phyloP scores from a whole-genome alignment of 306 rosid species.

The Leucaena leucocephala region DNA sequence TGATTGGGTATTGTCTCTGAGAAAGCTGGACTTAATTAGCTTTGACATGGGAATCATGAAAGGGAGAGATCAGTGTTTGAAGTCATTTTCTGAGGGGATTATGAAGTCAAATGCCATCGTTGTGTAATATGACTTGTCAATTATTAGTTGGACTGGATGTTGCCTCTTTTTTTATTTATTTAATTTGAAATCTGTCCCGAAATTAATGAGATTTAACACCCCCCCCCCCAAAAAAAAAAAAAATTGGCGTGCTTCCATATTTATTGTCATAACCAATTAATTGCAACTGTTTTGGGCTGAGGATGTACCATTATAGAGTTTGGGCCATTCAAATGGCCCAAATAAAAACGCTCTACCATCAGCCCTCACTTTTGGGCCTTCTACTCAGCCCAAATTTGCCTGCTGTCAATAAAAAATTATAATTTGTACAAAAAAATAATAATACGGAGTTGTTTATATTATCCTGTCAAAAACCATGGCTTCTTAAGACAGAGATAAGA shows the following conservation, averaged over 20 bases:
- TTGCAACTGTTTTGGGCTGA: neutral
- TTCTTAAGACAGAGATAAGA: too few species aligned
- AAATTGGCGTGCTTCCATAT: too few species aligned
- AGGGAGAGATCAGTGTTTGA: neutral
- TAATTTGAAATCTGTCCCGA: neutral
- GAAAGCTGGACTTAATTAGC: neutral
- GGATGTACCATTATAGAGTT: neutral
- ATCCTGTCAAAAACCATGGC: too few species aligned
- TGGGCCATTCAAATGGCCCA: too few species aligned
- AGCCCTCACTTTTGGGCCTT: neutral
- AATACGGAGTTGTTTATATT: too few species aligned
- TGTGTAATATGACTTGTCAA: neutral
- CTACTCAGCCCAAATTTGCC: neutral
- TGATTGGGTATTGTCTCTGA: too few species aligned
- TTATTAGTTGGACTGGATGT: too few species aligned
- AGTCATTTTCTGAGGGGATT: neutral
- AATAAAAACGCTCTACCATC: neutral
- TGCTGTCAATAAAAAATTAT: neutral
- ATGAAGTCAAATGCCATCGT: neutral
- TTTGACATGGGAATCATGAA: neutral
- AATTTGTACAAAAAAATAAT: too few species aligned
- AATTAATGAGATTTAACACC: too few species aligned
- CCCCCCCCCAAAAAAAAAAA: too few species aligned
- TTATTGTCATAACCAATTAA: neutral
- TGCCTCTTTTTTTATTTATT: neutral